Conservation (phyloP, 176 grass and related monocot genomes). For the Zoysia japonica region DNA sequence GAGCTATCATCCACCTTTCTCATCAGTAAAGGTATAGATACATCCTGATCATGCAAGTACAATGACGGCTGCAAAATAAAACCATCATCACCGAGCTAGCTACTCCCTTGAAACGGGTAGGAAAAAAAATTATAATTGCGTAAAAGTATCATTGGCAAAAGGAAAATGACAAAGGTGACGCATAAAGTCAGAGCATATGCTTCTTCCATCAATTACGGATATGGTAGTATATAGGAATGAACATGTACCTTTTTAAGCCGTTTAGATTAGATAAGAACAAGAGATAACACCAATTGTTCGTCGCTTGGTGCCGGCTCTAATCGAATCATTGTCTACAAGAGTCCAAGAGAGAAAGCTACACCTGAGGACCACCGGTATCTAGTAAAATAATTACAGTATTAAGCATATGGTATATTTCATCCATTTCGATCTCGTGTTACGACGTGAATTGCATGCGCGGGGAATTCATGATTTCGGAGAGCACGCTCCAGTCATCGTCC, state of each 20-base stretch:
- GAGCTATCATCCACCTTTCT: constrained; percentile 5
- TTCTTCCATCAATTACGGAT: constrained; percentile 22
- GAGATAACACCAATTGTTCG: constrained; percentile 30
- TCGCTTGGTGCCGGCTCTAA: constrained; percentile 17
- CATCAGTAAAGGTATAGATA: background rate
- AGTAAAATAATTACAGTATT: background rate
- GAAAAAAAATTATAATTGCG: background rate
- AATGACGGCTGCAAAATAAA: constrained; percentile 15
- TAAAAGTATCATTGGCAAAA: background rate
- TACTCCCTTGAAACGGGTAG: background rate
- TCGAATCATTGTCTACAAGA: background rate
- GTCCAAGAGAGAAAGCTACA: background rate
- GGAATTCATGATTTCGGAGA: no score
- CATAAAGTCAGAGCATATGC: constrained; percentile 22
- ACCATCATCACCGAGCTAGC: background rate
- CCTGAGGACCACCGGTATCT: background rate
- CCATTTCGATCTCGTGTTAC: background rate
- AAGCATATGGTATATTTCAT: background rate
- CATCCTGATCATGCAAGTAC: constrained; percentile 1
- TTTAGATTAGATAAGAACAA: constrained; percentile 33
- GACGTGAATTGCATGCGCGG: no score
- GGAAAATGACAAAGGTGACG: background rate
- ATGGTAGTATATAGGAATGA: constrained; percentile 37
- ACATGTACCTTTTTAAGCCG: constrained; percentile 12
- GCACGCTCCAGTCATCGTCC: no score